Conservation (phyloP, 176 grass and related monocot genomes). For the Hyparrhenia diplandra region DNA sequence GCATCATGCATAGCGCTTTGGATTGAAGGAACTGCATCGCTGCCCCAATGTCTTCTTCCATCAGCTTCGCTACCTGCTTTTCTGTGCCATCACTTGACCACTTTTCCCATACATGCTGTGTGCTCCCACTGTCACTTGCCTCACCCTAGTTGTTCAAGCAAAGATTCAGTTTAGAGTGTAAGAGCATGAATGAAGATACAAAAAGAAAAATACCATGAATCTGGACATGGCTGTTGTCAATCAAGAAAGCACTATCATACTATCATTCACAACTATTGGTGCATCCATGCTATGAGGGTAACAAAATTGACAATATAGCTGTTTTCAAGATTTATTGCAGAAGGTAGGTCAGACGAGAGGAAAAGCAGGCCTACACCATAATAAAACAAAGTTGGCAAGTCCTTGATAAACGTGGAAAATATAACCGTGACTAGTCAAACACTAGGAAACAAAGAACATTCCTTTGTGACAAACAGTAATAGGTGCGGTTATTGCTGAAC, state of each 20-base stretch:
- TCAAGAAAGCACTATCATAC: neutral
- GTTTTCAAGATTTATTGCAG: neutral
- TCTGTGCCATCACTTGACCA: no score
- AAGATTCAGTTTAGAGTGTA: no score
- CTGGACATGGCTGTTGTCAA: neutral
- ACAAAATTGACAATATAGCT: neutral
- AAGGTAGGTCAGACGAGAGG: neutral
- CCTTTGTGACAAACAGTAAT: neutral
- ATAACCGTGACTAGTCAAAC: conserved; percentile 10
- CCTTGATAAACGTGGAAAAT: neutral
- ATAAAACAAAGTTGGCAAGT: neutral
- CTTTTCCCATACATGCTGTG: no score
- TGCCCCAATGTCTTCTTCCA: no score
- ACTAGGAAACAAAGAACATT: conserved; percentile 22
- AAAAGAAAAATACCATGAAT: neutral
- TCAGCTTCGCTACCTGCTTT: no score
- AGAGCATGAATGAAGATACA: neutral
- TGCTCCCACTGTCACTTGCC: no score
- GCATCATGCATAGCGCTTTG: no score
- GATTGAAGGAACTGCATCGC: no score
- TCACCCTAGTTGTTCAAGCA: no score
- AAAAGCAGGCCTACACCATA: neutral
- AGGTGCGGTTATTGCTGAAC: neutral
- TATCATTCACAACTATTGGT: neutral
- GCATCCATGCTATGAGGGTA: neutral